Evolutionary conservation across 2,329 filamentous ascomycete genomes (phyloP), one percentile per base, ranked within the genome.

Genomic region (Zalaria obscura): DNA sequence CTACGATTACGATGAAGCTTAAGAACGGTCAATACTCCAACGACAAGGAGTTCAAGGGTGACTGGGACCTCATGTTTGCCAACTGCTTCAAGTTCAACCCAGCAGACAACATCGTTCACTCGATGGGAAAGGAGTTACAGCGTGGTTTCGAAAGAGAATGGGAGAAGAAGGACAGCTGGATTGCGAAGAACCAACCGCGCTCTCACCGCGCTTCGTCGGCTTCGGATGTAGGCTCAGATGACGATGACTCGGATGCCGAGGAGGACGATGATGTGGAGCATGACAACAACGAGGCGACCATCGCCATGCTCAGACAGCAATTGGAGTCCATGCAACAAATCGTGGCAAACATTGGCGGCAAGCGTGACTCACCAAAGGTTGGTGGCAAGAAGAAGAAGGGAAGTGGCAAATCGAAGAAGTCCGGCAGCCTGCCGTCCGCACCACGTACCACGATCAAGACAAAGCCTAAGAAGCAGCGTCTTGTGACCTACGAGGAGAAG

Each of bases 41-140:
- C 43, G 72, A 84, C 1, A 87, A 86, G 59, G 88, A 95, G 36
- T 86, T 96, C 52, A 83, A 93, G 55, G 73, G 73, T 44, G 88
- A 93, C 54, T 75, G 94, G 41, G 74, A 78, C 38, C 73, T 87
- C 43, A 88, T 96, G 50, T 80, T 95, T 54, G 72, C 76, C 51
- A 98, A 98, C 59, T 95, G 89, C 60, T 86, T 78, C 67, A 80
- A 81, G 48, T 98, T 96, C 72, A 98, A 98, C 52, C 76, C 78
- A n/a, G 67, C 73, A 1, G 79, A 77, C 5, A 86, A 93, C 47
- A 71, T 78, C 1, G 83, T 93, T 10, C 79, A 84, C 44, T 59
- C 70, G 27, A 70, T 81, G 49, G 89, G 85, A 8, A 77, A 82
- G 50, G 67, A 78, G 45, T 67, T 93, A 3, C 78, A 93, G 57